Percentiles rank a stretch among this genome's conserved stretches.
Evolutionary conservation across 2,329 filamentous ascomycete species (phyloP).

Genomic region (Penicillium sp.): DNA sequence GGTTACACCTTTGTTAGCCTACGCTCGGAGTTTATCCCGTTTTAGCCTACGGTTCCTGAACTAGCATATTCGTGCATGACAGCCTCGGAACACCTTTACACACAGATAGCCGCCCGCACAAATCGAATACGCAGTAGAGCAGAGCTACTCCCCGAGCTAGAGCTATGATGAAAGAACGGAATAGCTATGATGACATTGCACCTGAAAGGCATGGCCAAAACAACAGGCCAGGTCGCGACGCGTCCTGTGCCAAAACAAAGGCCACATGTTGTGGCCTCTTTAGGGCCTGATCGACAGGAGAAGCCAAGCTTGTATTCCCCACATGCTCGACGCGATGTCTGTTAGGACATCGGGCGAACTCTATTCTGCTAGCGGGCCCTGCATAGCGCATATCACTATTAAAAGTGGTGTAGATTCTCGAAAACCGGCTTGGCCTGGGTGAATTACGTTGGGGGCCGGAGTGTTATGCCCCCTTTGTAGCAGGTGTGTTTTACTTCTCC

Average conservation of each 20-base stretch:
- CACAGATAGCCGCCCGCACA: not conserved
- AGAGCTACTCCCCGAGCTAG: not conserved
- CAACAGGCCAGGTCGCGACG: slow-evolving; percentile 2
- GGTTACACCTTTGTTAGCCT: not conserved
- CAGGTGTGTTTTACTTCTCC: not conserved
- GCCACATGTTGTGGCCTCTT: slow-evolving; percentile 6
- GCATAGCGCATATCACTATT: slow-evolving; percentile 16
- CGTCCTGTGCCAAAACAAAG: slow-evolving; percentile 5
- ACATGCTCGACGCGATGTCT: slow-evolving; percentile 4
- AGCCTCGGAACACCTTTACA: not conserved
- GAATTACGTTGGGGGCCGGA: not conserved
- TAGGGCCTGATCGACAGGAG: slow-evolving; percentile 22
- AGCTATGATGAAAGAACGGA: not conserved
- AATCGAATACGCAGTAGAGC: not conserved
- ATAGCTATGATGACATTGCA: slow-evolving; percentile 9
- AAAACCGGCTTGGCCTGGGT: slow-evolving; percentile 8
- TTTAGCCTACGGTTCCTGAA: not conserved
- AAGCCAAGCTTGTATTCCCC: slow-evolving; percentile 4
- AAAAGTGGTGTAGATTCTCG: slow-evolving; percentile 1
- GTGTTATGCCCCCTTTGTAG: not conserved
- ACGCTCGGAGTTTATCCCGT: not conserved
- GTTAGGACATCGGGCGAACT: slow-evolving; percentile 6
- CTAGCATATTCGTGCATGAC: not conserved
- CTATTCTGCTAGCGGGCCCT: slow-evolving; percentile 2
- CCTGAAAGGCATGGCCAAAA: slow-evolving; percentile 1